A percentile compares a stretch with the other conserved stretches of the same genome.
phyloP scores from a whole-genome alignment of 352 stramenopile genomes.

The Phytophthora multivora region DNA sequence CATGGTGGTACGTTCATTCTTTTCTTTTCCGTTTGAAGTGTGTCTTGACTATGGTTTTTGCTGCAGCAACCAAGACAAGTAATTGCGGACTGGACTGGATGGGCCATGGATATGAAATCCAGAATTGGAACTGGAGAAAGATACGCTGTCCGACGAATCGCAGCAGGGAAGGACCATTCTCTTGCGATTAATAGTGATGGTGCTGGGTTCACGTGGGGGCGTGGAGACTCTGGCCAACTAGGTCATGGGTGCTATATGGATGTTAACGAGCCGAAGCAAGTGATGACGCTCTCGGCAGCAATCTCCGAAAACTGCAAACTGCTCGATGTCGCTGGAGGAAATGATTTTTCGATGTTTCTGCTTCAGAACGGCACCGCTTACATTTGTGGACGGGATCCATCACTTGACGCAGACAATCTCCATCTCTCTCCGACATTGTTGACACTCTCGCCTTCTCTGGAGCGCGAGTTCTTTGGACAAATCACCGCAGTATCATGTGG shows the following conservation, averaged over 20 bases:
- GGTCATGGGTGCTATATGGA: conserved; percentile 73
- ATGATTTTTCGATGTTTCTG: conserved; percentile 49
- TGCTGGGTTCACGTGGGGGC: conserved; percentile 70
- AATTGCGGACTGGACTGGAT: conserved; percentile 44
- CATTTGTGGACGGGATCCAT: conserved; percentile 46
- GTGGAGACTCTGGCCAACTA: conserved; percentile 66
- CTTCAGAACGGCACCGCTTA: conserved; percentile 34
- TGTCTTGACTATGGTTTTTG: conserved; percentile 3
- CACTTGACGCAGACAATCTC: conserved; percentile 18
- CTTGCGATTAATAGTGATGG: conserved; percentile 60
- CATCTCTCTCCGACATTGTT: conserved; percentile 38
- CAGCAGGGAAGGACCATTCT: conserved; percentile 70
- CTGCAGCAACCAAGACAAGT: conserved; percentile 54
- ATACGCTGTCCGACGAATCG: conserved; percentile 54
- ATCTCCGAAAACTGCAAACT: conserved; percentile 23
- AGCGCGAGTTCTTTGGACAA: conserved; percentile 26
- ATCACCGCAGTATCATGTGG: conserved; percentile 45
- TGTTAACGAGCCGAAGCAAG: conserved; percentile 54
- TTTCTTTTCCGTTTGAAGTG: not conserved
- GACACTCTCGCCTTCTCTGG: conserved; percentile 16
- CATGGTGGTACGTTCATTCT: conserved; percentile 37
- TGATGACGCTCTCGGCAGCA: conserved; percentile 52
- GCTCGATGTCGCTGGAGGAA: conserved; percentile 39
- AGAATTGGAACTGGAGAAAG: conserved; percentile 21
- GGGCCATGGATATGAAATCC: conserved; percentile 40